Evolutionary conservation across 176 grass and related monocot species (phyloP).

Genomic region (Secale cereale): DNA sequence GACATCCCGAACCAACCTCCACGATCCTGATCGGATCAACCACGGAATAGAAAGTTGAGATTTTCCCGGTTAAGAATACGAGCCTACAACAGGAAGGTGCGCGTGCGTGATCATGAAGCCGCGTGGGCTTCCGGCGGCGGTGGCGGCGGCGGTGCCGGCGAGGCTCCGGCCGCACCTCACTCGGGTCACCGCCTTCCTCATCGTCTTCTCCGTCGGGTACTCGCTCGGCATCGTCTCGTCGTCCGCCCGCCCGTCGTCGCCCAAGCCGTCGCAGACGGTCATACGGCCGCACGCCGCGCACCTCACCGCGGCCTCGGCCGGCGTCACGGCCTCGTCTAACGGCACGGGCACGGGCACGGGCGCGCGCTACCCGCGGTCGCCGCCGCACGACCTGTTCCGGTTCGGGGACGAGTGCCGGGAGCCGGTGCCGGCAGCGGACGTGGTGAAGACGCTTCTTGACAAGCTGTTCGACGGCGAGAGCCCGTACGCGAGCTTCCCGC

Average conservation of each 20-base stretch:
- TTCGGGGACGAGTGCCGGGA: conserved; percentile 58
- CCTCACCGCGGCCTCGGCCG: neutral
- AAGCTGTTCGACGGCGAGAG: conserved; percentile 72
- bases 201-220: conserved; percentile 75
- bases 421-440: conserved; percentile 37
- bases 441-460: conserved; percentile 46
- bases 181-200: conserved; percentile 35
- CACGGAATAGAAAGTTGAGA: conserved; percentile 1
- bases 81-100: no score
- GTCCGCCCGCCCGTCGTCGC: conserved; percentile 19
- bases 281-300: conserved; percentile 21
- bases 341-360: no score
- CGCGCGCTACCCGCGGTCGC: neutral
- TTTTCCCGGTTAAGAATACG: neutral
- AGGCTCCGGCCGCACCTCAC: conserved; percentile 43
- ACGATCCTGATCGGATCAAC: neutral
- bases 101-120: conserved; percentile 47
- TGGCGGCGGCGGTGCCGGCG: neutral
- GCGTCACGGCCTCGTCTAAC: neutral
- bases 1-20: neutral
- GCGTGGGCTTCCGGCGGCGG: neutral
- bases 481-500: conserved; percentile 71
- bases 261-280: conserved; percentile 26
- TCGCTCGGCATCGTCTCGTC: conserved; percentile 65
- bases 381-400: conserved; percentile 72